These are phyloP conservation scores for Hymenoscyphus fraxineus DNA, from an alignment of 2,329 filamentous ascomycete genomes.

Conservation along the genomic window DNA sequence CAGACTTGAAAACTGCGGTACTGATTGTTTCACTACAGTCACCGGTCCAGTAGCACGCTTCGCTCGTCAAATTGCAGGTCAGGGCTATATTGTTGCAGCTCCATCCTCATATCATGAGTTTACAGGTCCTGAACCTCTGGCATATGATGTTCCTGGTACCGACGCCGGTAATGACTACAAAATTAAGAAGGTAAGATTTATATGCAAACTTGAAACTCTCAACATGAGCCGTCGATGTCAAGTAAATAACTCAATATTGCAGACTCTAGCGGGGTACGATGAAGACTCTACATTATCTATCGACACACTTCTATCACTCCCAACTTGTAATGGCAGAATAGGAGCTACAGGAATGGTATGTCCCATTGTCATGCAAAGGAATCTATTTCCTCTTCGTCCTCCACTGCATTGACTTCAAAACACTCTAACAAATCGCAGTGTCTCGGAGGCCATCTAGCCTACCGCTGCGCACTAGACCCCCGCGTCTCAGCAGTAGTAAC, in stretches of 20 bases:
- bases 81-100: conserved; percentile 89
- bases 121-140: conserved; percentile 74
- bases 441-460: conserved; percentile 67
- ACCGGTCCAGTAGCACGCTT: conserved; percentile 88
- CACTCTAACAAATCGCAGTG: neutral
- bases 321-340: conserved; percentile 77
- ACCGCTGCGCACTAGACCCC: conserved; percentile 67
- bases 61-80: conserved; percentile 83
- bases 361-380: neutral
- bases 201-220: neutral
- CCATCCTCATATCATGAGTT: conserved; percentile 94
- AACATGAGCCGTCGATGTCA: neutral
- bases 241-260: neutral
- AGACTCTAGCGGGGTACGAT: conserved; percentile 84
- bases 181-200: conserved; percentile 60
- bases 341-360: conserved; percentile 72
- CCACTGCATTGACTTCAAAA: neutral
- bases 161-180: conserved; percentile 87
- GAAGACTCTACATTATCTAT: conserved; percentile 68
- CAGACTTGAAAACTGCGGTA: neutral
- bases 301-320: conserved; percentile 65
- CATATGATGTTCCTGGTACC: conserved; percentile 84
- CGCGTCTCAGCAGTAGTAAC: conserved; percentile 74
- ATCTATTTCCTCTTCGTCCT: neutral
- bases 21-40: conserved; percentile 47